Percentiles rank a stretch among this genome's conserved stretches.
phyloP scores from a whole-genome alignment of 441 rosid genomes.

The Flueggea neowawraea region DNA sequence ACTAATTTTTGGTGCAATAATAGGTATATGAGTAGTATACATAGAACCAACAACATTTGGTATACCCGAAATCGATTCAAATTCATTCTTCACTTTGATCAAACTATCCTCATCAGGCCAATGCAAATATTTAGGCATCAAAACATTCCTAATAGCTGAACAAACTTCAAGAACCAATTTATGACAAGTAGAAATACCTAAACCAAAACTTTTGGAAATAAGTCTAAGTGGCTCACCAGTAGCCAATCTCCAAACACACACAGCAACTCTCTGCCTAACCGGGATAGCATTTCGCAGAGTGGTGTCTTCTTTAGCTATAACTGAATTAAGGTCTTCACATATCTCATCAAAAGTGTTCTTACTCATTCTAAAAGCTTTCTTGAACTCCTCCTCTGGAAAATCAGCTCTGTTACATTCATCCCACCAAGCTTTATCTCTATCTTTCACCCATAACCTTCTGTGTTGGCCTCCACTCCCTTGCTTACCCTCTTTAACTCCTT shows the following conservation, averaged over 20 bases:
- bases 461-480: constrained; percentile 38
- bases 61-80: constrained; percentile 52
- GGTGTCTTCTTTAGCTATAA: constrained; percentile 74
- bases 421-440: constrained; percentile 84
- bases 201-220: constrained; percentile 78
- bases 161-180: constrained; percentile 86
- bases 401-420: constrained; percentile 53
- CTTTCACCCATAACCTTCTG: constrained; percentile 81
- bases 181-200: constrained; percentile 90
- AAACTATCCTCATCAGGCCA: constrained; percentile 61
- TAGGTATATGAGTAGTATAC: constrained; percentile 84
- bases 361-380: constrained; percentile 73
- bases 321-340: constrained; percentile 60
- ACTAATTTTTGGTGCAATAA: constrained; percentile 72
- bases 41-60: constrained; percentile 75
- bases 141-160: constrained; percentile 61
- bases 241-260: constrained; percentile 86
- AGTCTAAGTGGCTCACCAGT: constrained; percentile 84
- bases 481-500: constrained; percentile 19
- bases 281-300: constrained; percentile 79
- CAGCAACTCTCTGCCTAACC: constrained; percentile 89
- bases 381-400: constrained; percentile 65
- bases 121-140: constrained; percentile 64
- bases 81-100: constrained; percentile 35
- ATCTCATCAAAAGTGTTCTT: constrained; percentile 62